phyloP scores from a whole-genome alignment of 208 protist species.

The Acanthamoeba royreba region DNA sequence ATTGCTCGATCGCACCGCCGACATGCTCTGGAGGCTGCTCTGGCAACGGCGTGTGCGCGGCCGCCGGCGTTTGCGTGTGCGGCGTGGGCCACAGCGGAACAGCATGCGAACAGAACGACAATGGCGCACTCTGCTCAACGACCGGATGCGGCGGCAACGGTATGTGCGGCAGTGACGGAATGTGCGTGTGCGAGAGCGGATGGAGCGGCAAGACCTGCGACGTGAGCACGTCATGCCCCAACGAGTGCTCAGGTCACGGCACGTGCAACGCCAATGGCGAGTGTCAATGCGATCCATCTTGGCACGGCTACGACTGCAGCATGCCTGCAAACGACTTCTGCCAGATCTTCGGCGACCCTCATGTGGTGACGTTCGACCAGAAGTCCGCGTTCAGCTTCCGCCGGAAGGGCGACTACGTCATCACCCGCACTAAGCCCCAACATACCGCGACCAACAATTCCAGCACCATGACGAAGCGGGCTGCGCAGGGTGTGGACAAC shows the following conservation, averaged over 20 bases:
- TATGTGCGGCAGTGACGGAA: not conserved
- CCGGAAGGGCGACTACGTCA: not conserved
- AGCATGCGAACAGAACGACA: not conserved
- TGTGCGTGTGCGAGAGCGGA: not conserved
- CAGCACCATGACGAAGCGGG: not conserved
- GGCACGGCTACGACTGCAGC: not conserved
- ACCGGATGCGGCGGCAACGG: not conserved
- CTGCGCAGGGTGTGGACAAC: not conserved
- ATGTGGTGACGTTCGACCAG: not conserved
- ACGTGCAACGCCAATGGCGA: not conserved
- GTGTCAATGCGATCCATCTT: not conserved
- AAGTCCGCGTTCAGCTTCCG: constrained; percentile 1
- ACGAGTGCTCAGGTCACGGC: constrained; percentile 6
- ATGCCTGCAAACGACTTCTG: not conserved
- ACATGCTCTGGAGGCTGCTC: not conserved
- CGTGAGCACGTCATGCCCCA: not conserved
- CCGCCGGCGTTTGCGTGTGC: not conserved
- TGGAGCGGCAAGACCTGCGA: not conserved
- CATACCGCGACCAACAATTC: not conserved
- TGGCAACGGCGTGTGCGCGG: not conserved
- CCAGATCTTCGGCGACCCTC: constrained; percentile 18
- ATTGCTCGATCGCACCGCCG: not conserved
- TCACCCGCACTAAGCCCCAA: not conserved
- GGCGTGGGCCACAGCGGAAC: not conserved
- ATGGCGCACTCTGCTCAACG: not conserved